Evolutionary conservation across 208 protist species (phyloP).

Genomic region (Trichomonas vaginalis): DNA sequence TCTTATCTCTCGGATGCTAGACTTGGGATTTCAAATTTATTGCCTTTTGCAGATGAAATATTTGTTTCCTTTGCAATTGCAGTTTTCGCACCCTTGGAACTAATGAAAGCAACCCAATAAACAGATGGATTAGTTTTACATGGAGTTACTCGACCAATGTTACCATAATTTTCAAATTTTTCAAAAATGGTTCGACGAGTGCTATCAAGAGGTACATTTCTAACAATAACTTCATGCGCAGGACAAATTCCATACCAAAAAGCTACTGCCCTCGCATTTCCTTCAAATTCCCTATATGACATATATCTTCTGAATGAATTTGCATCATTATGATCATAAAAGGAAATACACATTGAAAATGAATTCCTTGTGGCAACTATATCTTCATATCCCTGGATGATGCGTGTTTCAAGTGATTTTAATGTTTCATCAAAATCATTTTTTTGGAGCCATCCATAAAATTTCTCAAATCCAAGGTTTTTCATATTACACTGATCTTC

Average conservation of each 20-base stretch:
- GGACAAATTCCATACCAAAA: not conserved
- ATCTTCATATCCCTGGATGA: not conserved
- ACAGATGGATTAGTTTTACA: not conserved
- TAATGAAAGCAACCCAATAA: not conserved
- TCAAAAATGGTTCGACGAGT: not conserved
- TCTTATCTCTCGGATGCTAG: no score
- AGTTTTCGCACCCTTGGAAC: not conserved
- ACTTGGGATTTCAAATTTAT: no score
- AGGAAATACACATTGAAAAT: not conserved
- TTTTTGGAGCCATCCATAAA: not conserved
- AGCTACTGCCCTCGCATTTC: not conserved
- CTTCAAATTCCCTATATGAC: not conserved
- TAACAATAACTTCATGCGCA: not conserved
- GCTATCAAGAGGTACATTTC: not conserved
- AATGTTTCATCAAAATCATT: not conserved
- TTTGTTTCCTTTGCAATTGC: not conserved
- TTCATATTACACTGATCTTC: not conserved
- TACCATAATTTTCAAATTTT: not conserved
- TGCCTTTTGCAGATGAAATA: no score
- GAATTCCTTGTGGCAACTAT: not conserved
- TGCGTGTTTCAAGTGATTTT: not conserved
- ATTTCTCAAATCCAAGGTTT: not conserved
- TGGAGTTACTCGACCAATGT: not conserved
- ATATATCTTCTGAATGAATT: not conserved
- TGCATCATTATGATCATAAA: not conserved